Conservation (phyloP, 176 grass and related monocot species). For the maize (Zea mays) region Zm-B73-REFERENCE-NAM-5.0 NC_050103.1:138090501-138091000, state of each 20-base stretch:
- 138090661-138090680: too few relatives aligned
- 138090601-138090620: constrained; percentile 32
- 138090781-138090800: constrained; percentile 40
- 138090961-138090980: too few relatives aligned
- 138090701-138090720: constrained; percentile 24
- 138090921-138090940: too few relatives aligned
- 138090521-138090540: constrained; percentile 78
- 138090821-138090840: neutral
- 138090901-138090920: too few relatives aligned
- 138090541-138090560: constrained; percentile 63
- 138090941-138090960: too few relatives aligned
- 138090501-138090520: constrained; percentile 58
- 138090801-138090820: constrained; percentile 38
- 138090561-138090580: constrained; percentile 83
- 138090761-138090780: constrained; percentile 41
- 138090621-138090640: constrained; percentile 31
- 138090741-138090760: constrained; percentile 13
- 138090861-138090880: too few relatives aligned
- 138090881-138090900: too few relatives aligned
- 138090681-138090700: too few relatives aligned
- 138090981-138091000: neutral
- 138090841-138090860: neutral
- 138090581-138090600: neutral
- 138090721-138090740: too few relatives aligned
- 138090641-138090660: constrained; percentile 54